Evolutionary conservation across 1,139 yeast genomes (phyloP).

Genomic region (Hyphopichia fennica): DNA sequence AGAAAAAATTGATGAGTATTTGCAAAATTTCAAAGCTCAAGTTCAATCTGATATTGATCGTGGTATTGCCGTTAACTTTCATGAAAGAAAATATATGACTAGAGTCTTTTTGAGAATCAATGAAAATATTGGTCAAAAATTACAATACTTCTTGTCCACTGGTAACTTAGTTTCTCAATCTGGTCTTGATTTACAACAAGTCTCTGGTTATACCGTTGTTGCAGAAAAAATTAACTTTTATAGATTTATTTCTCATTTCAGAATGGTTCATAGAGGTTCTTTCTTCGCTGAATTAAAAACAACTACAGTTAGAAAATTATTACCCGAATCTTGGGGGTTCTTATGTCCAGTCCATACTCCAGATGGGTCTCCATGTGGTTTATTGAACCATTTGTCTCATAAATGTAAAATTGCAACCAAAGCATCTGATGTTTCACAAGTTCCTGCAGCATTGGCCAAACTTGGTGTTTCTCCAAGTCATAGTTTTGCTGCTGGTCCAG

Average conservation of each 20-base stretch:
- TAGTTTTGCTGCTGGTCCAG: slow-evolving; percentile 84
- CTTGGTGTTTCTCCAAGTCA: slow-evolving; percentile 84
- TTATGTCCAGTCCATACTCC: slow-evolving; percentile 99
- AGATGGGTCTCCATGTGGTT: slow-evolving; percentile 99
- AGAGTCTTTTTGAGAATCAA: slow-evolving; percentile 78
- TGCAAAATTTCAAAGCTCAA: slow-evolving; percentile 70
- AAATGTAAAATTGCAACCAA: slow-evolving; percentile 85
- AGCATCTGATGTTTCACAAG: slow-evolving; percentile 69
- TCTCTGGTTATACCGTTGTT: slow-evolving; percentile 96
- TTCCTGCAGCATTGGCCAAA: slow-evolving; percentile 65
- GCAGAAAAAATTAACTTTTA: slow-evolving; percentile 98
- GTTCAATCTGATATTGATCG: slow-evolving; percentile 80
- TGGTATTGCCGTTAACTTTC: slow-evolving; percentile 79
- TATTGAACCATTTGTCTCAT: slow-evolving; percentile 93
- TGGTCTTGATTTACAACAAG: slow-evolving; percentile 97
- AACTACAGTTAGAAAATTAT: slow-evolving; percentile 91
- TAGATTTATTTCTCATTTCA: slow-evolving; percentile 93
- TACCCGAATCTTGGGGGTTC: slow-evolving; percentile 99
- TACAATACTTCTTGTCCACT: slow-evolving; percentile 92
- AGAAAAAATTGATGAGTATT: slow-evolving; percentile 93
- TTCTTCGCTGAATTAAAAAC: slow-evolving; percentile 98
- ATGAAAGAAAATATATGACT: slow-evolving; percentile 78
- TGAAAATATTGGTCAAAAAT: slow-evolving; percentile 91
- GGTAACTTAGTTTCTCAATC: slow-evolving; percentile 97
- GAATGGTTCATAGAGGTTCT: slow-evolving; percentile 99